Conservation (phyloP, 306 rosid genomes). For the Bauhinia variegata region DNA sequence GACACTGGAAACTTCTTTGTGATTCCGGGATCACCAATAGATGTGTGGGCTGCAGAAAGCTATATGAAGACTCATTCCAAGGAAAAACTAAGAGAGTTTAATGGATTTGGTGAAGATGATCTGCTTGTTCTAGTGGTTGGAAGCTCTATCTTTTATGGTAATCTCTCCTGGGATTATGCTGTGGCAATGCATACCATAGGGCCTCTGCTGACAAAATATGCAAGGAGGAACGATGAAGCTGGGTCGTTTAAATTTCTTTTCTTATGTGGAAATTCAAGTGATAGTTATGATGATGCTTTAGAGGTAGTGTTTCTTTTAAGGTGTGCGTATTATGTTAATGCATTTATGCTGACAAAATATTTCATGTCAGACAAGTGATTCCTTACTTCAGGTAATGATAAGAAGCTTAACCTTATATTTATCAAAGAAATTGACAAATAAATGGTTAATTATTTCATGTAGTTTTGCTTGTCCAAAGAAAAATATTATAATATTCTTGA, state of each 20-base stretch:
- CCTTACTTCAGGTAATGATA: conserved; percentile 13
- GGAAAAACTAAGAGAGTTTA: conserved; percentile 60
- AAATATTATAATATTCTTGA: neutral
- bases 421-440: conserved; percentile 25
- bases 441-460: neutral
- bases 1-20: conserved; percentile 95
- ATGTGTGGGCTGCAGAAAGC: conserved; percentile 80
- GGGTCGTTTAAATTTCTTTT: conserved; percentile 82
- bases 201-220: conserved; percentile 77
- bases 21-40: conserved; percentile 93
- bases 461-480: conserved; percentile 4
- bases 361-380: conserved; percentile 9
- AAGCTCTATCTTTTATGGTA: conserved; percentile 72
- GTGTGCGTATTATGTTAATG: conserved; percentile 21
- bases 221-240: conserved; percentile 66
- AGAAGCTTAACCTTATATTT: conserved; percentile 24
- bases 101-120: conserved; percentile 67
- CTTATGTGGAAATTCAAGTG: conserved; percentile 81
- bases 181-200: conserved; percentile 93
- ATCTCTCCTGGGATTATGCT: conserved; percentile 86
- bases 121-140: conserved; percentile 82
- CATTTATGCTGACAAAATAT: conserved; percentile 17
- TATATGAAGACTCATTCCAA: conserved; percentile 67
- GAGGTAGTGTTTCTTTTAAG: conserved; percentile 61
- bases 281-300: conserved; percentile 71